Percentiles rank a stretch among this genome's conserved stretches.
phyloP scores from a whole-genome alignment of 1,284 basidiomycete genomes.

The Ustilago crameri region DNA sequence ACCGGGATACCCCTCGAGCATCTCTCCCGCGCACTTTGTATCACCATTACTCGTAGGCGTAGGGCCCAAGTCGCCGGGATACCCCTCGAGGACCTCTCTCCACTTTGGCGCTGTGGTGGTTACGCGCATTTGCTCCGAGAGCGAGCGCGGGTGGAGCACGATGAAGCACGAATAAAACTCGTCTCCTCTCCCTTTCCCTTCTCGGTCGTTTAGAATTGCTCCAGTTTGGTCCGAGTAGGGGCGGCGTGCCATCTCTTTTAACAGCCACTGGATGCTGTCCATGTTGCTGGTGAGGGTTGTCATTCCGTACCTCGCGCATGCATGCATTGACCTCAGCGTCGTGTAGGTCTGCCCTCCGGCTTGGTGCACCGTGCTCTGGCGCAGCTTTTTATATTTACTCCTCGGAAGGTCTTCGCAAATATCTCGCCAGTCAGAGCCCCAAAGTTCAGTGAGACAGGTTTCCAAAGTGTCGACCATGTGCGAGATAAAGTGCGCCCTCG shows the following conservation, averaged over 20 bases:
- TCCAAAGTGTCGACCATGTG: constrained; percentile 45
- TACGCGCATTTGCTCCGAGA: constrained; percentile 55
- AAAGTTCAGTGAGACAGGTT: constrained; percentile 33
- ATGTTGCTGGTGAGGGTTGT: constrained; percentile 56
- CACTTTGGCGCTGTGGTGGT: constrained; percentile 30
- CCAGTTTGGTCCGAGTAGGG: constrained; percentile 16
- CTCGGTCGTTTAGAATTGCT: too few relatives aligned
- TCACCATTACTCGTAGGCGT: too few relatives aligned
- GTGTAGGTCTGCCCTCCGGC: constrained; percentile 39
- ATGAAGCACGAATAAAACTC: constrained; percentile 29
- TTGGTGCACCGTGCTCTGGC: constrained; percentile 30
- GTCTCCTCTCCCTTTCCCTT: too few relatives aligned
- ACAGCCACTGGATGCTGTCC: constrained; percentile 55
- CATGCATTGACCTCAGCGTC: constrained; percentile 26
- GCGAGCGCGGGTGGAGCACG: constrained; percentile 49
- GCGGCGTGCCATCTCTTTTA: constrained; percentile 40
- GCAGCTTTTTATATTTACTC: constrained; percentile 41
- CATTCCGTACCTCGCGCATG: constrained; percentile 38
- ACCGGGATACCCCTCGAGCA: constrained; percentile 25
- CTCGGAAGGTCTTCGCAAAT: constrained; percentile 31
- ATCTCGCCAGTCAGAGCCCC: constrained; percentile 41
- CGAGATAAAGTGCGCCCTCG: constrained; percentile 37
- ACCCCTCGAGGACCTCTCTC: constrained; percentile 34
- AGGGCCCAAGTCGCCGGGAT: too few relatives aligned
- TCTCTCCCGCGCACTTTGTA: constrained; percentile 1